Percentiles rank a stretch among this genome's conserved stretches.
phyloP scores from a whole-genome alignment of 768 basidiomycete species.

The Lentinula edodes region DNA sequence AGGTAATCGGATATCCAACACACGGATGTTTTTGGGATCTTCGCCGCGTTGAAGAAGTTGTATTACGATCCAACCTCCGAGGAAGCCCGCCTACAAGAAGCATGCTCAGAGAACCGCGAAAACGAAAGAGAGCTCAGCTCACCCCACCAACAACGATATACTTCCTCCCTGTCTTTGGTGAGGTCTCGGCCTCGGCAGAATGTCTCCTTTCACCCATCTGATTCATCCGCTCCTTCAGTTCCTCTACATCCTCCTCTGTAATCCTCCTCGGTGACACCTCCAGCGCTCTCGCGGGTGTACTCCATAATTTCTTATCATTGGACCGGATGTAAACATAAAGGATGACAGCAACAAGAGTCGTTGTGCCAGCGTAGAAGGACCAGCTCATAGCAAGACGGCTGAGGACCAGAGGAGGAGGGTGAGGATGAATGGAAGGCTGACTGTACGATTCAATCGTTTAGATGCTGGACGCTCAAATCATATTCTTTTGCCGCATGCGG shows the following conservation, averaged over 20 bases:
- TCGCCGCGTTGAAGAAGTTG: conserved; percentile 69
- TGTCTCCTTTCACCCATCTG: conserved; percentile 25
- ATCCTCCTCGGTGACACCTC: conserved; percentile 49
- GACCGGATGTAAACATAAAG: conserved; percentile 30
- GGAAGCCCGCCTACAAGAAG: conserved; percentile 53
- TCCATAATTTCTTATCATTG: conserved; percentile 53
- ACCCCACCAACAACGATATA: conserved; percentile 79
- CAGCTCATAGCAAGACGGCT: background rate
- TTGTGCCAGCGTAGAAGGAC: background rate
- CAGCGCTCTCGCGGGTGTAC: conserved; percentile 40
- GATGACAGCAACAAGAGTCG: background rate
- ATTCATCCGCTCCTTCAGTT: conserved; percentile 31
- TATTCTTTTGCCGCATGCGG: no score
- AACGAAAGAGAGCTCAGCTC: conserved; percentile 18
- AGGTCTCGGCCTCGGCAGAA: conserved; percentile 11
- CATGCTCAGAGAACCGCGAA: background rate
- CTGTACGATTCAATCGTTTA: no score
- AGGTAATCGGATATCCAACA: conserved; percentile 64
- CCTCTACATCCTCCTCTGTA: conserved; percentile 35
- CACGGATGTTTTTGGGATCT: conserved; percentile 54
- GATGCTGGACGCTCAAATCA: no score
- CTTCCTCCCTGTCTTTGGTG: conserved; percentile 63
- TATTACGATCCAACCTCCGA: conserved; percentile 74
- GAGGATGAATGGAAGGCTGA: no score
- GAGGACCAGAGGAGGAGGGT: no score